Evolutionary conservation across 768 basidiomycete species (phyloP).

Genomic region (Pholiota microspora): DNA sequence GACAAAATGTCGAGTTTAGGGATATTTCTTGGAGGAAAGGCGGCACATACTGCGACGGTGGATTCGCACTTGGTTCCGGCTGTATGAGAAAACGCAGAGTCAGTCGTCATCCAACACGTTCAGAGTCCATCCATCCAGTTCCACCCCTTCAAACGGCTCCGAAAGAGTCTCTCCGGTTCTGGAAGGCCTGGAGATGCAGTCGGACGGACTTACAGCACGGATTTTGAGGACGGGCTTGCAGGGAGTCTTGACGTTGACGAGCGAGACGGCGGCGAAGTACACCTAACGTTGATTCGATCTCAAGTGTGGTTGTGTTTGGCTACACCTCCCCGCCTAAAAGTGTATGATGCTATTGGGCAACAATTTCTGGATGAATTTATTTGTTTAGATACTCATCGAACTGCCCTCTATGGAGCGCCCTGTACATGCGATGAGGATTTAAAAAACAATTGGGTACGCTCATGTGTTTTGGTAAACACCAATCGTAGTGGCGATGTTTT

Average conservation of each 20-base stretch:
- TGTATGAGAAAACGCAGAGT: slow-evolving; percentile 23
- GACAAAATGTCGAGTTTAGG: slow-evolving; percentile 3
- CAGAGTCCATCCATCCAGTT: slow-evolving; percentile 37
- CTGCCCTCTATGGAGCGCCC: no score
- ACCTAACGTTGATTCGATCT: slow-evolving; percentile 13
- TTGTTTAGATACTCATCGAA: no score
- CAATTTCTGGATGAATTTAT: no score
- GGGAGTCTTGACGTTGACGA: slow-evolving; percentile 41
- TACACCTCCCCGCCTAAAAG: slow-evolving; percentile 8
- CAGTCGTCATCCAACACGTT: slow-evolving; percentile 36
- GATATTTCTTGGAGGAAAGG: background rate
- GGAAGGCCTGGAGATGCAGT: slow-evolving; percentile 14
- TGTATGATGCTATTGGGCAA: no score
- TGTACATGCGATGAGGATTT: no score
- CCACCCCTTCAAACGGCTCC: slow-evolving; percentile 23
- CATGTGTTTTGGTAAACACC: no score
- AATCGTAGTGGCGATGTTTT: no score
- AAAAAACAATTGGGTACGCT: no score
- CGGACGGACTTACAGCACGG: slow-evolving; percentile 37
- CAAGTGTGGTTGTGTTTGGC: slow-evolving; percentile 20
- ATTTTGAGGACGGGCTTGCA: slow-evolving; percentile 36
- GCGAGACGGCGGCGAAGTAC: slow-evolving; percentile 18
- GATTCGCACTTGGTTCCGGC: slow-evolving; percentile 40
- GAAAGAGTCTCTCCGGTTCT: slow-evolving; percentile 22
- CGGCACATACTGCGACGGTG: slow-evolving; percentile 35